These are phyloP conservation scores for Xylaria sp. DNA, from an alignment of 2,329 filamentous ascomycete genomes.

Conservation along the genomic window DNA sequence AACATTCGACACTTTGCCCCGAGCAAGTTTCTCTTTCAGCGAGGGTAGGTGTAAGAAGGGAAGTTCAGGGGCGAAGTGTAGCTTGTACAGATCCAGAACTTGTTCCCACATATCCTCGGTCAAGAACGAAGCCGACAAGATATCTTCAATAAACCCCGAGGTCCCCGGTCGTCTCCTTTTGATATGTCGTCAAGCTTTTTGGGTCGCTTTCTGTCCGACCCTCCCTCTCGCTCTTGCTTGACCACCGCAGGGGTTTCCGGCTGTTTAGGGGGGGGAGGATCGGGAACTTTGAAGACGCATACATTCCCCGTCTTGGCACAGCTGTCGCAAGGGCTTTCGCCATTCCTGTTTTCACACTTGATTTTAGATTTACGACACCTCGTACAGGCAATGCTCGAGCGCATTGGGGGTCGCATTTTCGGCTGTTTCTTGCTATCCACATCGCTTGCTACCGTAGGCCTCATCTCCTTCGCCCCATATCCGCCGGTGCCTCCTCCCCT, in stretches of 20 bases:
- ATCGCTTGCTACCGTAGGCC: constrained; percentile 42
- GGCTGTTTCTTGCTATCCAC: constrained; percentile 50
- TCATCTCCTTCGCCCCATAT: constrained; percentile 40
- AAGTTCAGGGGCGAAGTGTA: constrained; percentile 74
- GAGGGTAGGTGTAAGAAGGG: constrained; percentile 73
- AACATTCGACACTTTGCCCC: constrained; percentile 45
- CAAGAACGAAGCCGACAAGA: constrained; percentile 65
- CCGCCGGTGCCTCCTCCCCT: constrained; percentile 33
- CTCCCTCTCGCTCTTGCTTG: constrained; percentile 50
- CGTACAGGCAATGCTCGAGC: constrained; percentile 80
- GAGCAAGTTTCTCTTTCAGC: constrained; percentile 59
- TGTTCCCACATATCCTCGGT: constrained; percentile 71
- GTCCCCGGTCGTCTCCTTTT: constrained; percentile 46
- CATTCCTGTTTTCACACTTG: constrained; percentile 82
- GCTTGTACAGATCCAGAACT: constrained; percentile 71
- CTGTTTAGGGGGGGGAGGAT: constrained; percentile 51
- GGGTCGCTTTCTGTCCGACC: constrained; percentile 56
- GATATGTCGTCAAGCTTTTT: constrained; percentile 51
- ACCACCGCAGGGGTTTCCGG: constrained; percentile 45
- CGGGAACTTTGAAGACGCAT: constrained; percentile 68
- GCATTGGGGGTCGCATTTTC: constrained; percentile 62
- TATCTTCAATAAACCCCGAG: constrained; percentile 57
- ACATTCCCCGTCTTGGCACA: constrained; percentile 75
- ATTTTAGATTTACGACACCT: constrained; percentile 82
- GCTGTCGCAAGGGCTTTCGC: constrained; percentile 72